Base-by-base conservation (phyloP, 208 protist species). In the Leishmania major region DNA sequence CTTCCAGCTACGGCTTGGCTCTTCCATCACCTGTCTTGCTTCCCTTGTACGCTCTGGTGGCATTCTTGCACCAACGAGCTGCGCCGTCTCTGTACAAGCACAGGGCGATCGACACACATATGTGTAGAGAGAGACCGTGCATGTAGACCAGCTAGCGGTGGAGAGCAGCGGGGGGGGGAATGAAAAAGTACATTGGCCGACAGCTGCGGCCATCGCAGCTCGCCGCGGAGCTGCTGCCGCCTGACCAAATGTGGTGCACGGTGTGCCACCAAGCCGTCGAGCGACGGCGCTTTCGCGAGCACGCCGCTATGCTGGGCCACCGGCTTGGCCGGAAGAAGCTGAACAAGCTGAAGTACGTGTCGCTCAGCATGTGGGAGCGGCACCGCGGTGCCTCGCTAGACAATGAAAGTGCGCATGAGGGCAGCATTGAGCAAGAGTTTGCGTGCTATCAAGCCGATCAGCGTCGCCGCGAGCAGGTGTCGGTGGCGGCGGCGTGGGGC, bases 191-290 rank as follows among this genome's bases (percentile, higher is more conserved):
- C 72, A 93, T 95, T 88, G 93, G 93, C 5, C 87, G 90, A 1
- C 91, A 95, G 67, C 77, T 97, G 57, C 82, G 92, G 55, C 92
- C 94, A 6, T 94, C 94, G 11, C 92, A 96, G 73, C 84, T 96
- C 2, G 94, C 92, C 0, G 84, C 86, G 31, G 90, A 95, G 81
- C 81, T 97, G 51, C 85, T 97, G 62, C 92, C 92, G 45, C 47
- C 77, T 10, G 90, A 96, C 75, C 84, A 94, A 84, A 76, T 76
- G n/a, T 97, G 94, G 94, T 97, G 94, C 72, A 83, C 83, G 0
- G 86, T 93, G n/a, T 97, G 94, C 78, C 93, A 96, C 78, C 73
- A 90, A 59, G 79, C 88, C 3, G 85, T 97, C 15, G 62, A 86
- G 15, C 91, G 89, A 80, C 88, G 89, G 51, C 77, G 87, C 13